Conservation (phyloP, 306 rosid genomes). For the Gillenia trifoliata region DNA sequence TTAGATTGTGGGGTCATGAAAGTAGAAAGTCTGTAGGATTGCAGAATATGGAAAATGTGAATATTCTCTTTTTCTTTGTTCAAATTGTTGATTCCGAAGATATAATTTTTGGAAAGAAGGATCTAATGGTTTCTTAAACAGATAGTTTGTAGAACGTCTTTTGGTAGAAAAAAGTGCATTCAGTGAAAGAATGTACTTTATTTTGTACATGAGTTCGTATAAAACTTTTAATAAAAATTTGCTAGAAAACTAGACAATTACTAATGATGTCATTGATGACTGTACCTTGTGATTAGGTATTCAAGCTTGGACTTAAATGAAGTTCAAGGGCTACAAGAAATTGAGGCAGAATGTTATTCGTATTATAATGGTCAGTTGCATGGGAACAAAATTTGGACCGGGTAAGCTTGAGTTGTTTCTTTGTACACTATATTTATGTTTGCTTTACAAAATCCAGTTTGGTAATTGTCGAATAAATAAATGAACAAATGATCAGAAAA, state of each 20-base stretch:
- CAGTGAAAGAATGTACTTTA: not conserved
- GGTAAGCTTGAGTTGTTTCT: constrained; percentile 47
- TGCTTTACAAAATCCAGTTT: constrained; percentile 6
- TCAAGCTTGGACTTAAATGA: constrained; percentile 55
- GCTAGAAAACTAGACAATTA: constrained; percentile 5
- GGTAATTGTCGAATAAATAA: not conserved
- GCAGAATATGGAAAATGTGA: not conserved
- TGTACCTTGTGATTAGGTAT: constrained; percentile 44
- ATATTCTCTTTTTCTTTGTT: not conserved
- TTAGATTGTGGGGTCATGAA: not conserved
- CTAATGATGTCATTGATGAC: constrained; percentile 17
- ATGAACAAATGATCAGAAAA: not conserved
- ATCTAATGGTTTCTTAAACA: not conserved
- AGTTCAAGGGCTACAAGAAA: constrained; percentile 66
- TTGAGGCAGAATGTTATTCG: constrained; percentile 54
- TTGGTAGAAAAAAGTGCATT: not conserved
- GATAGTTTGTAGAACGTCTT: not conserved
- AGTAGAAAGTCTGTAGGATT: not conserved
- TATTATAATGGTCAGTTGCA: constrained; percentile 81
- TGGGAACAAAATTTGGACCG: constrained; percentile 77
- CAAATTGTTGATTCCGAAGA: not conserved
- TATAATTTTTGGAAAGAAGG: not conserved
- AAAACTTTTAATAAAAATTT: constrained; percentile 1
- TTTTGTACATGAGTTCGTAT: not conserved
- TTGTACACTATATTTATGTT: not conserved